Evolutionary conservation across 148 eudicot species (phyloP).

Genomic region (Cornus suecica): DNA sequence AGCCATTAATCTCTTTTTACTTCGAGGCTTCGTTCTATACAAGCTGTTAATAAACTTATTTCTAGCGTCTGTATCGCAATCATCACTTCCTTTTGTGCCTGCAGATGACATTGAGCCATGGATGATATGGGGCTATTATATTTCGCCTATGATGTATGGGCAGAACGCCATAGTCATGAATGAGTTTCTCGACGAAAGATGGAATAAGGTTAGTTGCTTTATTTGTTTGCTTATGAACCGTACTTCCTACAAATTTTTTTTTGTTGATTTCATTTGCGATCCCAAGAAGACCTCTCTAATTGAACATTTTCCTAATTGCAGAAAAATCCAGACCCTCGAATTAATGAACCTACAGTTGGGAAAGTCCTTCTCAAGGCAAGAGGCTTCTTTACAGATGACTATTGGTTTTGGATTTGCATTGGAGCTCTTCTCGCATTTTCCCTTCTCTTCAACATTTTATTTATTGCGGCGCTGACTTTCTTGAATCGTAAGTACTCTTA

Average conservation of each 20-base stretch:
- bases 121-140: slow-evolving; percentile 73
- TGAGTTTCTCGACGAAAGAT: slow-evolving; percentile 71
- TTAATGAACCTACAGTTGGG: slow-evolving; percentile 56
- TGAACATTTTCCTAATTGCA: slow-evolving; percentile 27
- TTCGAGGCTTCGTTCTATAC: neutral
- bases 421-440: slow-evolving; percentile 65
- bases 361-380: slow-evolving; percentile 54
- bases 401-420: slow-evolving; percentile 61
- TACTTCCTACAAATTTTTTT: neutral
- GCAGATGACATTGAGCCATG: slow-evolving; percentile 61
- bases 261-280: neutral
- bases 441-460: slow-evolving; percentile 59
- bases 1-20: slow-evolving; percentile 6
- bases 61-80: neutral
- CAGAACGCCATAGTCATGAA: slow-evolving; percentile 64
- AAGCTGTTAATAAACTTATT: neutral
- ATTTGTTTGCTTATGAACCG: neutral
- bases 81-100: neutral
- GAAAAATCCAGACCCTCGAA: slow-evolving; percentile 55
- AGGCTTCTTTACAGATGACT: slow-evolving; percentile 53
- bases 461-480: slow-evolving; percentile 48
- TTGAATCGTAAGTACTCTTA: slow-evolving; percentile 45
- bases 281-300: neutral
- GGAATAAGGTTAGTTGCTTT: slow-evolving; percentile 51
- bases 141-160: slow-evolving; percentile 79